Evolutionary conservation across 306 rosid species (phyloP), one percentile per base, ranked within the genome.

Genomic region (Dryas octopetala): DNA sequence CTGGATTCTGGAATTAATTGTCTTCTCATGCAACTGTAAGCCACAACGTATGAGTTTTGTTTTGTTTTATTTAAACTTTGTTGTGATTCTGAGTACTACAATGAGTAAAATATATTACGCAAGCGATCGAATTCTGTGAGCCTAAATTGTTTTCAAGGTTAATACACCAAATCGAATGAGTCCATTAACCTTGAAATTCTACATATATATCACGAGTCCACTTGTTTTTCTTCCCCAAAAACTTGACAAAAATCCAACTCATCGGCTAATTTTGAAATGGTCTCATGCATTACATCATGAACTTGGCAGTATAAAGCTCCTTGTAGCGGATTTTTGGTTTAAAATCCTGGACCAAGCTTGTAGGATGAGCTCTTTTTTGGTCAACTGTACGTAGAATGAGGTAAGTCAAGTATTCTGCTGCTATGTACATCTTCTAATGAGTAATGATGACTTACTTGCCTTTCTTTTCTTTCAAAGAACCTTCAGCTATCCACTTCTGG

Each of bases 1-100:
- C 19, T 5, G 19, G 44, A 41, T 43, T 11, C 53, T 55, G 43
- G 75, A 43, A 70, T 43, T 17, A 17, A n/a, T 9, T 19, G 62
- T 69, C 74, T 5, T 70, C n/a, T 9, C 10, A 54, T 70, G 52
- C 4, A 6, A 70, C 17, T 5, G 74, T 70, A 70, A 54, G 74
- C 50, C 12, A 10, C 17, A 4, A 0, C 38, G 7, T 54, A 52
- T 40, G 10, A 53, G 38, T 15, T 70, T 17, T 40, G 28, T 70
- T 19, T 52, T 9, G 1, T 12, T 38, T n/a, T 47, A 28, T 16
- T 13, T 9, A 9, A 40, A 10, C 13, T 5, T 70, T 70, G 40
- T 70, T 13, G 7, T 68, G 60, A 68, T 50, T 68, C 14, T 9
- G 4, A 2, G 6, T 69, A 16, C 61, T 14, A 2, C 48, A 15